Evolutionary conservation across 2,329 filamentous ascomycete genomes (phyloP).

Genomic region (Emergomyces africanus): DNA sequence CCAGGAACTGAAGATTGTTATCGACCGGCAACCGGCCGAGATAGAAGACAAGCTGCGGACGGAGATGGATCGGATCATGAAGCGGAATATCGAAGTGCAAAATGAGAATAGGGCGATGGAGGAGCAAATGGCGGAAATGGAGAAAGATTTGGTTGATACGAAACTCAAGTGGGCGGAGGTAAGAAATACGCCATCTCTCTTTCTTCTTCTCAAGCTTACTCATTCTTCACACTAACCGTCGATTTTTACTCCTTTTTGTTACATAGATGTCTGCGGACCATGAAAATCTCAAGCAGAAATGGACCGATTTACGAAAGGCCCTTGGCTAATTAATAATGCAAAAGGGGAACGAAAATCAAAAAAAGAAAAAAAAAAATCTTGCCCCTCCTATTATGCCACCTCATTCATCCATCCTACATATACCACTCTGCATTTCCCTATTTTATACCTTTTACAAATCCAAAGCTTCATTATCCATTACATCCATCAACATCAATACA

Average conservation of each 20-base stretch:
- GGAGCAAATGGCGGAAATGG: conserved; percentile 81
- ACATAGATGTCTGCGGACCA: conserved; percentile 57
- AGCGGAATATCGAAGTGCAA: conserved; percentile 83
- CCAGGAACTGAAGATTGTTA: conserved; percentile 68
- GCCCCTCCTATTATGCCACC: too few species aligned
- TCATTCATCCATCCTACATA: background rate
- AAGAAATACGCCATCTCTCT: conserved; percentile 27
- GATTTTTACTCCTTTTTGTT: conserved; percentile 2
- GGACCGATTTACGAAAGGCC: conserved; percentile 55
- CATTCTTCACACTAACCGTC: conserved; percentile 1
- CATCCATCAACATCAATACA: background rate
- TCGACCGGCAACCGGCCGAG: conserved; percentile 80
- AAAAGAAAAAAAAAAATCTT: too few species aligned
- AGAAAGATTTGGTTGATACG: conserved; percentile 79
- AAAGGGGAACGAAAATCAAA: background rate
- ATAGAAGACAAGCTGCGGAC: conserved; percentile 68
- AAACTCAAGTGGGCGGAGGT: conserved; percentile 97
- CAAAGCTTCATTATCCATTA: background rate
- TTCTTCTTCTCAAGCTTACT: background rate
- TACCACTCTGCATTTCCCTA: background rate
- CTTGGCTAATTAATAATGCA: conserved; percentile 30
- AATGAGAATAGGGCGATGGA: conserved; percentile 82
- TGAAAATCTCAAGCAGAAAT: conserved; percentile 62
- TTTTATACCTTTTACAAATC: background rate
- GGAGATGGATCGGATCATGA: conserved; percentile 86